Conservation (phyloP, 176 grass and related monocot species). For the Areca catechu region DNA sequence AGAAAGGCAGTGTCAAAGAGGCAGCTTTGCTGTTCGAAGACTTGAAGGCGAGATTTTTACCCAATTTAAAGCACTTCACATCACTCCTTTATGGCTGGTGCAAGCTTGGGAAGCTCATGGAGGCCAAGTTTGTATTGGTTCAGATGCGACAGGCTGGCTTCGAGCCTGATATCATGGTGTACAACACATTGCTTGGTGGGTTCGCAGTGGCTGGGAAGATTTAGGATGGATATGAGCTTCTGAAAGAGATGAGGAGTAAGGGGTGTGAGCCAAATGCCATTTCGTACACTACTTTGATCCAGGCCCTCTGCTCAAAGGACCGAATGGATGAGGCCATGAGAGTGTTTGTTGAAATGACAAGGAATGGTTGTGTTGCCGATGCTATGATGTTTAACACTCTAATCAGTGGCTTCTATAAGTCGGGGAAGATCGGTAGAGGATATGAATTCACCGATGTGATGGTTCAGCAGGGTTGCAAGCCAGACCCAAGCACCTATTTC, state of each 20-base stretch:
- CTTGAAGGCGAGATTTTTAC: constrained; percentile 36
- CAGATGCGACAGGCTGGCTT: constrained; percentile 63
- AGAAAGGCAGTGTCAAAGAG: constrained; percentile 43
- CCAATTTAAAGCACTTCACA: constrained; percentile 64
- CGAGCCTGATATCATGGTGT: constrained; percentile 67
- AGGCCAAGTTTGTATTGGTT: constrained; percentile 76
- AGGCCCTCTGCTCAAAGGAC: no score
- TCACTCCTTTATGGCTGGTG: constrained; percentile 92
- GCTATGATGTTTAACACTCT: constrained; percentile 51
- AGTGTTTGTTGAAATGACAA: constrained; percentile 94
- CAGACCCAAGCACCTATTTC: constrained; percentile 53
- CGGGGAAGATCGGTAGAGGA: no score
- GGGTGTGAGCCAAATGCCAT: no score
- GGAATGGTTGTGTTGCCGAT: constrained; percentile 51
- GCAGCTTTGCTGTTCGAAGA: constrained; percentile 87
- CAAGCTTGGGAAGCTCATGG: constrained; percentile 76
- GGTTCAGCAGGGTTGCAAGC: constrained; percentile 42
- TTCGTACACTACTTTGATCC: no score
- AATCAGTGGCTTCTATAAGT: no score
- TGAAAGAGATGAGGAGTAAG: no score
- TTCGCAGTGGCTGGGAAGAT: no score
- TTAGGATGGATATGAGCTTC: no score
- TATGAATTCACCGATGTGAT: constrained; percentile 62
- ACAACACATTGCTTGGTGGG: constrained; percentile 89
- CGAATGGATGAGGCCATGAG: constrained; percentile 75